Base-by-base conservation (phyloP, 2,329 filamentous ascomycete genomes). In the Westerdykella ornata region DNA sequence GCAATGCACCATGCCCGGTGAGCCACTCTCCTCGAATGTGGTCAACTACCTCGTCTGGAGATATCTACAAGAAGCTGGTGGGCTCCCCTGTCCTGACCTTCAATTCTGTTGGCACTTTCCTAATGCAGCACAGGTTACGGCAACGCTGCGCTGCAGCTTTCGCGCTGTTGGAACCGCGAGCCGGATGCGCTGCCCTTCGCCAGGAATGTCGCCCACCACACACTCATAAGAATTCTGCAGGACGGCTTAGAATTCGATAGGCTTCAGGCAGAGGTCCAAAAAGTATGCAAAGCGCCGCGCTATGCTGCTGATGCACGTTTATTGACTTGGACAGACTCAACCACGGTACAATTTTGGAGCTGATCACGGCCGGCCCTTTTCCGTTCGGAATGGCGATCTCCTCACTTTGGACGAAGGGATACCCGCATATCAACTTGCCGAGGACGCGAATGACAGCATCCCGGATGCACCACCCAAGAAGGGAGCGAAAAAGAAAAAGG, bases 31-130 rank as follows among this genome's bases (percentile, higher is more conserved):
- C 55, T 75, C 72, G 51, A 74, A 82, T 69, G 78, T 82, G 62
- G 73, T 84, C 60, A 84, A 83, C 68, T 82, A 82, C 67, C 69
- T 83, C 59, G 80, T 84, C 65, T 81, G 79, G 74, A 78, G 79
- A 73, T 82, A 74, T 52, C 57, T 66, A 16, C 63, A 67, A 43
- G 63, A 66, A 46, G 59, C 63, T 28, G 63, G 63, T 55, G 47
- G 22, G 55, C 26, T 35, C 15, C 20, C 26, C 19, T 36, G 33
- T 13, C 18, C 31, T 16, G 15, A 11, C 11, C 17, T 18, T 33
- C 34, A 16, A n/a, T 11, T 38, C 22, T 19, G 35, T 20, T 12
- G 13, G 19, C 29, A 13, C 18, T n/a, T 22, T 43, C 33, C 46
- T 53, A 22, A 55, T 35, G 40, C 31, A 15, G 37, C 50, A 30